Base-by-base conservation (phyloP, 768 basidiomycete genomes). In the Agaricus sinodeliciosus region DNA sequence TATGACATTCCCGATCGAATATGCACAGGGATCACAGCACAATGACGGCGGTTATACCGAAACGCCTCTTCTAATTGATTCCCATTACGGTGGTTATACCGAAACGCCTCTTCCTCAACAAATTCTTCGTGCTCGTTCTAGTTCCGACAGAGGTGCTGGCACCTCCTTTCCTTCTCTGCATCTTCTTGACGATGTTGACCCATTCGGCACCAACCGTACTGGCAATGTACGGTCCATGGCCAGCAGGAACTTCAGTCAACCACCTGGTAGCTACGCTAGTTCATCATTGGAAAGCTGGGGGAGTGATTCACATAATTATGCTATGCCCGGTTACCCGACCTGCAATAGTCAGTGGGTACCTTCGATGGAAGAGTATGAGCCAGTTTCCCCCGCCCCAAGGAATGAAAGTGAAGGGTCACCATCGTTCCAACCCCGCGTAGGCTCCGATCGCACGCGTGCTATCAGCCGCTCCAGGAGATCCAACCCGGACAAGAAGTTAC, bases 401-500 rank as follows among this genome's bases (percentile, higher is more conserved):
- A 26, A n/a, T 8, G 47, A 43, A 25, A 25, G 12, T 34, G 42
- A 8, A 15, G 12, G 28, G 6, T 8, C 43, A 6, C 12, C 39
- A 4, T 9, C 26, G 9, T 54, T 42, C 15, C 45, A 54, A 28
- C 1, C 19, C 16, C 45, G 52, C 3, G 46, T 54, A 31, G 52
- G 52, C 2, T 54, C 52, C 11, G 52, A 54, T 25, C 52, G 52
- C 31, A 54, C 46, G 11, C 52, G 52, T 4, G 45, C 27, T 12
- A 54, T 47, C 12, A 54, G 52, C 4, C 52, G 22, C 15, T 34
- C 18, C 25, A 54, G 52, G 27, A 37, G 52, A 18, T 47, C 52
- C 13, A 54, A 54, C 22, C 46, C 37, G 7, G 46, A 42, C 19
- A 54, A 48, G 15, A 47, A 47, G 16, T 39, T 54, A n/a, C 19